These are phyloP conservation scores for Spizellomyces punctatus DNA, from an alignment of 192 early-diverging fungal genomes.

Conservation along the genomic window DNA sequence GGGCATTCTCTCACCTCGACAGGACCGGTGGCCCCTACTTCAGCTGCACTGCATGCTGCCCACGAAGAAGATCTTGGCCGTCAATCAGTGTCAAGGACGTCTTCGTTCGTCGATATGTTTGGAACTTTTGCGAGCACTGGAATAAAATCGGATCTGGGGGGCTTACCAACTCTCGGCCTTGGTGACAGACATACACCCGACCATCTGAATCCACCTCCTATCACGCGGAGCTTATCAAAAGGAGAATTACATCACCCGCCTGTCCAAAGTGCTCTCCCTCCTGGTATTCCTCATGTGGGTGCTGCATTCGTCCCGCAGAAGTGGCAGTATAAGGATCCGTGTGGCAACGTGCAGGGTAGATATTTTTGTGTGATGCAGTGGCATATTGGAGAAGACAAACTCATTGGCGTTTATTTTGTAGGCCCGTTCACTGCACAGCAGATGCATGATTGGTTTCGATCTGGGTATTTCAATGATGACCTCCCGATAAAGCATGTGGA, in stretches of 20 bases:
- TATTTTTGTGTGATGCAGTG: not conserved
- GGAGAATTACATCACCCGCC: not conserved
- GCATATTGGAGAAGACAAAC: not conserved
- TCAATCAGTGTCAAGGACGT: not conserved
- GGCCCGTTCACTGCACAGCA: constrained; percentile 86
- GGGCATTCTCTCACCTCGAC: no score
- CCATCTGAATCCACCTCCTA: constrained; percentile 4
- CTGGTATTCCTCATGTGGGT: constrained; percentile 13
- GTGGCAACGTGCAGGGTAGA: constrained; percentile 72
- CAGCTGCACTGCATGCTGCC: no score
- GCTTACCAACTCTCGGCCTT: not conserved
- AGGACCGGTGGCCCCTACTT: no score
- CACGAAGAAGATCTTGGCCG: constrained; percentile 1
- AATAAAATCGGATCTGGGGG: not conserved
- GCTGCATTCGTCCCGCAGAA: constrained; percentile 27
- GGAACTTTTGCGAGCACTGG: constrained; percentile 12
- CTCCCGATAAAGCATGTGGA: constrained; percentile 83
- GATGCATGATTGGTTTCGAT: constrained; percentile 95
- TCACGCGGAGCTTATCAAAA: constrained; percentile 14
- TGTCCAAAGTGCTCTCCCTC: constrained; percentile 1
- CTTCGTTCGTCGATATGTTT: constrained; percentile 31
- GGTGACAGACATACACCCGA: constrained; percentile 5
- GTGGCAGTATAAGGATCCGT: constrained; percentile 89
- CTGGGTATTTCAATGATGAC: constrained; percentile 79
- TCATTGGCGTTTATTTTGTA: constrained; percentile 5